phyloP scores from a whole-genome alignment of 2,329 filamentous ascomycete species.

The Basipetospora sp. region DNA sequence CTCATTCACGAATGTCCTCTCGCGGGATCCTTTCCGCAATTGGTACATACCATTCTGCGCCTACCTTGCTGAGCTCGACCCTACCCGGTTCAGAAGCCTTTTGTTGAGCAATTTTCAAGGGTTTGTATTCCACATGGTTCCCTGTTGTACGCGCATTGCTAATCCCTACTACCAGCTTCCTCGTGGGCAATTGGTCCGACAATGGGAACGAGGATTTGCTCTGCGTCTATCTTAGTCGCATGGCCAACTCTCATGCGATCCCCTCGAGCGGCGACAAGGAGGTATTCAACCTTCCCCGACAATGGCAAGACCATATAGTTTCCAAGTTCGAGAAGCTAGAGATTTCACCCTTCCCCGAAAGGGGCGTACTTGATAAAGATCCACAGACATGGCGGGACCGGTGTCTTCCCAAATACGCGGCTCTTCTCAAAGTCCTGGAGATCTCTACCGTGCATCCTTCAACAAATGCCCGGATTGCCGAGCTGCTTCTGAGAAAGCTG shows the following conservation, averaged over 20 bases:
- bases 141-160: not conserved
- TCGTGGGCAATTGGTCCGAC: slow-evolving; percentile 58
- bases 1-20: slow-evolving; percentile 49
- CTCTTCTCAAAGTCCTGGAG: slow-evolving; percentile 48
- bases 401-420: slow-evolving; percentile 53
- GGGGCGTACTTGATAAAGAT: slow-evolving; percentile 46
- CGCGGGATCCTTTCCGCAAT: slow-evolving; percentile 47
- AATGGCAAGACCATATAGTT: slow-evolving; percentile 60
- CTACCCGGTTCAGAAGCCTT: slow-evolving; percentile 62
- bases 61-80: slow-evolving; percentile 59
- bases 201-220: slow-evolving; percentile 50
- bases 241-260: slow-evolving; percentile 43
- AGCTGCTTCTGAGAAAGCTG: slow-evolving; percentile 50
- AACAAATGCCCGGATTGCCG: slow-evolving; percentile 49
- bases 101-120: slow-evolving; percentile 69
- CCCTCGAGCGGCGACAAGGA: slow-evolving; percentile 37
- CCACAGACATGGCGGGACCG: slow-evolving; percentile 46
- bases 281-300: slow-evolving; percentile 42
- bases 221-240: slow-evolving; percentile 51
- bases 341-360: slow-evolving; percentile 49
- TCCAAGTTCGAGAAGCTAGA: slow-evolving; percentile 53
- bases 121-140: slow-evolving; percentile 23
- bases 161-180: slow-evolving; percentile 39
- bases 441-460: slow-evolving; percentile 50
- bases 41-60: slow-evolving; percentile 80